Conservation (phyloP, 1,139 yeast species). For the Geotrichum bryndzae region DNA sequence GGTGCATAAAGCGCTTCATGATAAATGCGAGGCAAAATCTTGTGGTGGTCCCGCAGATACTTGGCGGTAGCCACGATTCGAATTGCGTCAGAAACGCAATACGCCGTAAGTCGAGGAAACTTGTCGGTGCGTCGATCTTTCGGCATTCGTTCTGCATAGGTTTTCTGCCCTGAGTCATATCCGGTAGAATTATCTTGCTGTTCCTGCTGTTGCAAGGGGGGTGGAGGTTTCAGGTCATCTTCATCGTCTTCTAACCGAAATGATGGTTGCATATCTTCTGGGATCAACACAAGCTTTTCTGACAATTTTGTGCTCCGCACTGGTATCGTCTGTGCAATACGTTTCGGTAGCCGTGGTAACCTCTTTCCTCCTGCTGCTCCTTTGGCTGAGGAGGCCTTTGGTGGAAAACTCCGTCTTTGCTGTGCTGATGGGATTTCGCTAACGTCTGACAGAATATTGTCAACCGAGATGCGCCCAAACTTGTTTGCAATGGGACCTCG, state of each 20-base stretch:
- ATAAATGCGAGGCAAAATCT: slow-evolving; percentile 76
- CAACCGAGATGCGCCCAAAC: slow-evolving; percentile 33
- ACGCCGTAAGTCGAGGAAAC: slow-evolving; percentile 83
- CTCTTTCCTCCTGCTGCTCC: slow-evolving; percentile 5
- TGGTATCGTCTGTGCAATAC: slow-evolving; percentile 58
- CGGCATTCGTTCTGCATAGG: slow-evolving; percentile 65
- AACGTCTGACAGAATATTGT: slow-evolving; percentile 50
- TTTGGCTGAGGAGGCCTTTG: not conserved
- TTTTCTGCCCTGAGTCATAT: slow-evolving; percentile 8
- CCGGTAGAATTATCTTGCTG: slow-evolving; percentile 6
- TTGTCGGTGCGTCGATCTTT: slow-evolving; percentile 63
- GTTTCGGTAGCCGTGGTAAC: slow-evolving; percentile 22
- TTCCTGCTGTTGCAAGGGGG: not conserved
- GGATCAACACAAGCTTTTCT: slow-evolving; percentile 79
- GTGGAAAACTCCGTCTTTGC: slow-evolving; percentile 35
- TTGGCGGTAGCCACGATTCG: slow-evolving; percentile 56
- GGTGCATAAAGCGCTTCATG: slow-evolving; percentile 92
- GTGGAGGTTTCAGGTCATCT: slow-evolving; percentile 24
- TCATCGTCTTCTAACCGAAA: slow-evolving; percentile 27
- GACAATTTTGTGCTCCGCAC: slow-evolving; percentile 82
- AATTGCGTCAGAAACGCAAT: slow-evolving; percentile 78
- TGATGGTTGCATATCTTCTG: slow-evolving; percentile 49
- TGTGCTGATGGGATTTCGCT: slow-evolving; percentile 85
- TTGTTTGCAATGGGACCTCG: slow-evolving; percentile 7
- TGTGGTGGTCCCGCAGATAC: slow-evolving; percentile 64